Conservation (phyloP, 192 early-diverging fungal genomes). For the Rhizoclosmatium globosum region DNA sequence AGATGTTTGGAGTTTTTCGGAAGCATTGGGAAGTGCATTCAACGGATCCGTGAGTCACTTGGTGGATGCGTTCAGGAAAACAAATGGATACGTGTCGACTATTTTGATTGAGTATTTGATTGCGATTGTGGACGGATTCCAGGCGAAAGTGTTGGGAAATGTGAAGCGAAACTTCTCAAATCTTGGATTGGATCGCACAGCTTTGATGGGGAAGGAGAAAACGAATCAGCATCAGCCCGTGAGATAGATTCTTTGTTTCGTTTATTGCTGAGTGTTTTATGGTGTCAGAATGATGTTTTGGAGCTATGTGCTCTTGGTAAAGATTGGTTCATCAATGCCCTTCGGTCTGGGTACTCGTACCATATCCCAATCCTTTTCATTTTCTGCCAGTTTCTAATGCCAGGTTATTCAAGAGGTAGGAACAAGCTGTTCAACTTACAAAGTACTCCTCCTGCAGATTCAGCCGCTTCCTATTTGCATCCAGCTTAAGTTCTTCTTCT, state of each 20-base stretch:
- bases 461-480: conserved; percentile 33
- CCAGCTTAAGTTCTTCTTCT: conserved; percentile 45
- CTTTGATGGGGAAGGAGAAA: no score
- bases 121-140: neutral
- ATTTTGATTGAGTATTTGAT: neutral
- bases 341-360: conserved; percentile 45
- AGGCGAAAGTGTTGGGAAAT: neutral
- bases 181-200: neutral
- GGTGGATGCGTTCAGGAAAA: conserved; percentile 9
- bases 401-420: neutral
- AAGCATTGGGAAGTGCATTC: neutral
- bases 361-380: conserved; percentile 50
- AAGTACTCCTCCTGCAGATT: conserved; percentile 53
- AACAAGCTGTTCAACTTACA: conserved; percentile 27
- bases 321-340: conserved; percentile 31
- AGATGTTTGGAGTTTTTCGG: conserved; percentile 16
- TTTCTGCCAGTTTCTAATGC: conserved; percentile 42
- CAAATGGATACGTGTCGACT: neutral
- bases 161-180: conserved; percentile 2
- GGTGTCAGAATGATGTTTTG: no score
- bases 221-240: neutral
- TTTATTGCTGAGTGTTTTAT: neutral
- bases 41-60: neutral
- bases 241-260: neutral
- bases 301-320: neutral